Percentiles rank a stretch among this genome's conserved stretches.
These are phyloP conservation scores for Didymella exigua DNA, from an alignment of 2,329 filamentous ascomycete species.

Conservation along the genomic window DNA sequence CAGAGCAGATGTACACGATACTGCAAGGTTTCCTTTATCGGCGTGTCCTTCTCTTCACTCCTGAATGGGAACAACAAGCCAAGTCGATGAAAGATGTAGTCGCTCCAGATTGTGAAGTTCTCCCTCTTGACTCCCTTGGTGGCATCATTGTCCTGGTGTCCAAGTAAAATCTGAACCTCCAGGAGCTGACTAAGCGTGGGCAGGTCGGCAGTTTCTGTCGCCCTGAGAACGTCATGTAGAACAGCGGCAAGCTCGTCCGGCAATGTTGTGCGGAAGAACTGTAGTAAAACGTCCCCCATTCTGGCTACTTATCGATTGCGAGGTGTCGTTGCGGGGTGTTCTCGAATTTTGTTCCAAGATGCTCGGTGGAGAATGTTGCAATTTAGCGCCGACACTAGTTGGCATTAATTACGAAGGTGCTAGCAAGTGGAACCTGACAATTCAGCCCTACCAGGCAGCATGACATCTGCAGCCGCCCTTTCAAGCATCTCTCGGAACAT, in stretches of 20 bases:
- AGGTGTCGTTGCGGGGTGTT: slow-evolving; percentile 25
- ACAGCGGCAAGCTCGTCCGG: slow-evolving; percentile 50
- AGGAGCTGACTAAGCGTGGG: slow-evolving; percentile 46
- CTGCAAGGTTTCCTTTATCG: slow-evolving; percentile 39
- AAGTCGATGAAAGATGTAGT: slow-evolving; percentile 53
- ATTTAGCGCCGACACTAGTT: slow-evolving; percentile 32
- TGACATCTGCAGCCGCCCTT: slow-evolving; percentile 6
- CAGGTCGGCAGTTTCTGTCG: slow-evolving; percentile 53
- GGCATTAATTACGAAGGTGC: slow-evolving; percentile 21
- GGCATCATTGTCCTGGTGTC: slow-evolving; percentile 44
- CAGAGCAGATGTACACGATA: slow-evolving; percentile 53
- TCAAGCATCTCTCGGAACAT: not conserved
- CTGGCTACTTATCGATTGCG: slow-evolving; percentile 22
- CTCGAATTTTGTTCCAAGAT: slow-evolving; percentile 27
- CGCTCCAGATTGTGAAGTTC: slow-evolving; percentile 51
- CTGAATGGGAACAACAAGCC: slow-evolving; percentile 45
- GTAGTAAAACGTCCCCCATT: slow-evolving; percentile 52
- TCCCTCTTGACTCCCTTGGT: slow-evolving; percentile 38
- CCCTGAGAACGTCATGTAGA: slow-evolving; percentile 46
- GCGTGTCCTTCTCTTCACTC: slow-evolving; percentile 30
- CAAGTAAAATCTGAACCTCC: slow-evolving; percentile 51
- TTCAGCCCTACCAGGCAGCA: slow-evolving; percentile 6
- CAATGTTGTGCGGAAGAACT: slow-evolving; percentile 49
- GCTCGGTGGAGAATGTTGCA: slow-evolving; percentile 35
- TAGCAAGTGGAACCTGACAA: slow-evolving; percentile 1